Base-by-base conservation (phyloP, 148 eudicot species). In the Chenopodium suecicum region DNA sequence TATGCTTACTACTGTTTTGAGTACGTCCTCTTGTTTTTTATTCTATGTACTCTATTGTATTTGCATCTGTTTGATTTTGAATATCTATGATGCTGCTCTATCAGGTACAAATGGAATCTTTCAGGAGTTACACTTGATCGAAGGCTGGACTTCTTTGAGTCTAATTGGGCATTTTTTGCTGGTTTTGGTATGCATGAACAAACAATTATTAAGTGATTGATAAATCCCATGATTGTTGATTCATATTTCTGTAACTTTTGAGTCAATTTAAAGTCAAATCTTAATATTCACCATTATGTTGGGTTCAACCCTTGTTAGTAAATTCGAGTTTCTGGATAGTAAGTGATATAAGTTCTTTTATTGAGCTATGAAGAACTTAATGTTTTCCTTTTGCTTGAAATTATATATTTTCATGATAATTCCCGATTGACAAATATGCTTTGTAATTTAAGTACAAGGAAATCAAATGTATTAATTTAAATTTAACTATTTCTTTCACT, bases 1-100 rank as follows among this genome's bases (percentile, higher is more conserved):
- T 96, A 96, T 81, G 99, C 98, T 29, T 96, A 96, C 79, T 96
- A 96, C 85, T 94, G 98, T 82, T 94, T 96, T 76, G 99, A 96
- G 99, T 96, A 89, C 70, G 99, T 92, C 70, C 47, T 84, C 66
- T 77, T 76, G 63, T 71, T 56, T 82, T 41, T 64, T 0, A 65
- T 81, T 34, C 67, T 32, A 29, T 44, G n/a, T 9, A 62, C 19
- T 58, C 14, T 65, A 31, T 56, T 29, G 22, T 31, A 67, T 76
- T 78, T 48, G 77, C 34, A 54, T 75, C 81, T 41, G 47, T 56
- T 81, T 80, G 71, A 72, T 78, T 75, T 13, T 82, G 25, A 82
- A 54, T 56, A 70, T 75, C 62, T n/a, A 3, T 9, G 37, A 56
- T 82, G 79, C 17, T 77, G 20, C 4, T 69, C 75, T 72, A 34